Evolutionary conservation across 331 rosid genomes (phyloP), one percentile per base, ranked within the genome.

Genomic region (Malus hybrid): DNA sequence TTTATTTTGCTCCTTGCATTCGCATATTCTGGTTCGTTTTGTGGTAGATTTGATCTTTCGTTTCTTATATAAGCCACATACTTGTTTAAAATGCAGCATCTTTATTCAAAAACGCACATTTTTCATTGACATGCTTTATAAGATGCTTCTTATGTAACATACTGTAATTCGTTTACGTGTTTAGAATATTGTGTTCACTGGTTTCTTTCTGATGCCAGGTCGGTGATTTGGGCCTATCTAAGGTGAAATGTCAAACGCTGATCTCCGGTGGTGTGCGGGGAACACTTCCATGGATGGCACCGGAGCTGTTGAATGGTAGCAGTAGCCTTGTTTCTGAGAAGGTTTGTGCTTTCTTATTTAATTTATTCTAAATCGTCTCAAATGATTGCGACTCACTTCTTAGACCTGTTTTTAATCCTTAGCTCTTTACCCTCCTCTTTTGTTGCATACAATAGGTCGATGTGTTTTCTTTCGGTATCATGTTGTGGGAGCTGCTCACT

Each of bases 281-380:
- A 83, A 91, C 97, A 42, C 91, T 93, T 57, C 98, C 98, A 1
- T 89, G 98, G 98, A 93, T 89, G 96, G 98, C 97, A 46, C 96
- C 96, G 1, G 97, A 93, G 76, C 89, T 93, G 74, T 78, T 88
- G 85, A 91, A 89, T 59, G 97, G 97, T 76, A 91, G 96, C 77
- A 91, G 97, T 64, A 91, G 90, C 88, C 92, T 91, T 78, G 98
- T 93, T 32, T 89, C 98, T 36, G 98, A 91, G 82, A 93, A 93
- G 97, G 98, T 93, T 70, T 72, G 72, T 80, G 60, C 60, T 80
- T 32, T 34, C 54, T 65, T 56, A 24, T 6, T 73, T 55, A 28
- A 33, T 60, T 65, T 28, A 1, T 52, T 63, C 42, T 65, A 3
- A 14, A 44, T 44, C 27, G 6, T 52, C 34, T 16, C 76, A 31